Evolutionary conservation across 805 yeast genomes (phyloP), one percentile per base, ranked within the genome.

Genomic region (Candida quercuum): DNA sequence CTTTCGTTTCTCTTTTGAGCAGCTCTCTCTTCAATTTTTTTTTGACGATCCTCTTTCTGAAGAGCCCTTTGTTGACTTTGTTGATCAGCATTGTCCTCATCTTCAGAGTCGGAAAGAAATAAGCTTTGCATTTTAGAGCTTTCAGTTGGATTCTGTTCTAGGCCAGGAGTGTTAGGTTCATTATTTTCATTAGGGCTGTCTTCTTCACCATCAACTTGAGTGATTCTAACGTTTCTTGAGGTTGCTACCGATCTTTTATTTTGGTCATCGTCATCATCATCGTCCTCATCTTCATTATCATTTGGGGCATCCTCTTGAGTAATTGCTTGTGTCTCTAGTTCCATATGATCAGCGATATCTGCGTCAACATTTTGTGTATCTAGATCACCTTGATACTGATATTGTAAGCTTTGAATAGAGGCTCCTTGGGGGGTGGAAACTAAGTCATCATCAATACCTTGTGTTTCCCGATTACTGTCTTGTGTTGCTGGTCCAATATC

Each of bases 1-100:
- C 59, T 41, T 32, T 46, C 46, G 5, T 40, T 33, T 32, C 42
- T 42, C 42, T 49, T 54, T 41, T 51, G 46, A 3, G 35, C 47
- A 5, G 49, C 56, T 7, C 45, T 23, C n/a, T 38, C 46, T 14
- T 41, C 36, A n/a, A 52, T 43, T 34, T 44, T 46, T 18, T 26
- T 33, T 1, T 24, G 41, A 16, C 51, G 41, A 9, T 37, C 35
- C 8, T 34, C 43, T 5, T 32, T 24, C 23, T 36, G 39, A n/a
- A 33, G 9, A 23, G 26, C 14, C 2, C 37, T 15, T n/a, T 35
- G 37, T 4, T 42, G 18, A 24, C 14, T 17, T 14, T 15, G 23
- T 9, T n/a, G n/a, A 5, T 34, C 24, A 5, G 26, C 28, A 7
- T 25, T 20, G 10, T 31, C 33, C 5, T 35, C 35, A 16, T 34